Base-by-base conservation (phyloP, 75 land plant species). In the Pseudotsuga menziesii region DNA sequence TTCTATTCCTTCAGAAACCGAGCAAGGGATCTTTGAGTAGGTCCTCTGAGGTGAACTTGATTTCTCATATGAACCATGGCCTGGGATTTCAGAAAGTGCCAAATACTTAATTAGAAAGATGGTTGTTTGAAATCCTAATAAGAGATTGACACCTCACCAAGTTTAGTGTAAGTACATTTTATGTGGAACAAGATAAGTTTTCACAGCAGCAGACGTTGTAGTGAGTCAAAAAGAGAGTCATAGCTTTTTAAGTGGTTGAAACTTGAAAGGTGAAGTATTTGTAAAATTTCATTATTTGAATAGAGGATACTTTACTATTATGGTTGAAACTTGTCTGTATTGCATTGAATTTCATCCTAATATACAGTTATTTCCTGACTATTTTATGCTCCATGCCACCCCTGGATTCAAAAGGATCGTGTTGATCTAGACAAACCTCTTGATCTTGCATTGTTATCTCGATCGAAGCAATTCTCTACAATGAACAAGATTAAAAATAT, bases 401-500 rank as follows among this genome's bases (percentile, higher is more conserved):
- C 92, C 13, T 91, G 94, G 94, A 82, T 90, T 76, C 81, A 83
- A 32, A 82, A 79, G 67, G 94, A 87, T 77, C 92, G 94, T 76
- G 88, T 87, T 3, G 94, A 93, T 78, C 90, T 93, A 59, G 86
- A 88, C 67, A 85, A 81, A 80, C 93, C 94, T 15, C 82, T 92
- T 48, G 95, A 89, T 58, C 78, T 86, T 29, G 88, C 91, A 12
- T 91, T 92, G 19, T 78, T 91, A 26, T 74, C 82, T 60, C 89
- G 94, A 22, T 52, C 90, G 85, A 92, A 92, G 74, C 93, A 90
- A 61, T 92, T 92, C 57, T 80, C 93, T 29, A 90, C 94, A 7
- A 92, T 92, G 94, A 90, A 92, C 87, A 92, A 88, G 66, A 75
- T 92, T 32, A 92, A 92, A 78, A 91, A 92, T 78, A 84, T 92